Evolutionary conservation across 2,329 filamentous ascomycete species (phyloP), one percentile per base, ranked within the genome.

Genomic region (Verticillium dahliae): DNA sequence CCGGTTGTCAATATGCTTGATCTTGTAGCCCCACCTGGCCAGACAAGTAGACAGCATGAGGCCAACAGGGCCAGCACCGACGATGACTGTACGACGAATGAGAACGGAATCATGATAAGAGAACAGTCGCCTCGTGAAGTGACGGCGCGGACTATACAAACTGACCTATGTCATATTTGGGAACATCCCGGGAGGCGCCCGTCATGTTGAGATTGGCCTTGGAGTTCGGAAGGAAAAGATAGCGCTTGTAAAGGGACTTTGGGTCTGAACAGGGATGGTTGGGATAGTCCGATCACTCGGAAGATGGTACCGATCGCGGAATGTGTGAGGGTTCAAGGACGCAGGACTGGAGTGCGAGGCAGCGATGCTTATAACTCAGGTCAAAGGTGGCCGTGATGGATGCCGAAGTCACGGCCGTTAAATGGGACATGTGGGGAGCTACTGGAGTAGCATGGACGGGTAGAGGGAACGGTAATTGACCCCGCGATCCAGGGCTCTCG

Each of bases 1-100:
- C 62, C 92, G 85, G 76, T 96, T 96, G 77, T 97, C 93, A 71
- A 97, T 92, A 76, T 97, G 92, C 80, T 94, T 96, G 75, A 97
- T 91, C 74, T 87, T 92, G 81, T 97, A 97, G 22, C 93, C 93
- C 91, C 92, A 97, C 78, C 92, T 84, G 63, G 91, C 90, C 64
- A 97, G 84, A 72, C 90, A 94, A 35, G 92, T 92, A 9, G 92
- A 95, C 31, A 97, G 83, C 77, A 96, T 88, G 62, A 97, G 84
- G 61, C 93, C 93, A 50, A 93, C 92, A 4, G 93, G 93, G 15
- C 93, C 93, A 61, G 93, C 93, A 66, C 93, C 93, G 61, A 97
- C 83, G 67, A 97, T 92, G 68, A 97, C 92, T 85, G 62, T 58
- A 84, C 15, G 22, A 27, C 18, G 9, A 11, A 11, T 52, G 9